phyloP scores from a whole-genome alignment of 371 early-diverging fungal species.

The Rhizopus arrhizus region DNA sequence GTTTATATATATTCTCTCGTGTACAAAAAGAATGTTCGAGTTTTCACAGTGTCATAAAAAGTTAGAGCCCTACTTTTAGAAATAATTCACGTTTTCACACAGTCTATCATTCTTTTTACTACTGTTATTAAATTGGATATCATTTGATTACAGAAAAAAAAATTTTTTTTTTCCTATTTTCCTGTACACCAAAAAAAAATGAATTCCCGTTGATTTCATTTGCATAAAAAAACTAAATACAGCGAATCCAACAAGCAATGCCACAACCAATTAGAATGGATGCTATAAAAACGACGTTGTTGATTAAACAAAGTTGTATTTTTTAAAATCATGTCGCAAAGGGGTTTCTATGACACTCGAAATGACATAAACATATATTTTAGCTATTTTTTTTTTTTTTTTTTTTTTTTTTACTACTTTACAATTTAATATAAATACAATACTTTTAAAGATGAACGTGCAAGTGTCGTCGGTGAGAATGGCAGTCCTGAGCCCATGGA shows the following conservation, averaged over 20 bases:
- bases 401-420: conserved; percentile 17
- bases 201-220: too few species aligned
- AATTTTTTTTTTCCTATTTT: too few species aligned
- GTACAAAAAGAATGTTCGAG: too few species aligned
- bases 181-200: too few species aligned
- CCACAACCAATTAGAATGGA: not conserved
- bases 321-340: not conserved
- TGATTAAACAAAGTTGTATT: not conserved
- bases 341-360: not conserved
- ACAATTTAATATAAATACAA: conserved; percentile 13
- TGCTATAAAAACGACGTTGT: not conserved
- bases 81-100: too few species aligned
- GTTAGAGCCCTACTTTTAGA: too few species aligned
- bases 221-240: not conserved
- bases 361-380: not conserved
- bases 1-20: too few species aligned
- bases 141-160: too few species aligned
- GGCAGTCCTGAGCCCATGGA: conserved; percentile 20
- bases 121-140: too few species aligned
- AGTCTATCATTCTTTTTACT: too few species aligned
- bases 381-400: not conserved
- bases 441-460: conserved; percentile 16
- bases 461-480: conserved; percentile 18
- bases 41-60: too few species aligned
- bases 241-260: not conserved